Evolutionary conservation across 2,329 filamentous ascomycete genomes (phyloP), one percentile per base, ranked within the genome.

Genomic region (Alternaria gaisen): DNA sequence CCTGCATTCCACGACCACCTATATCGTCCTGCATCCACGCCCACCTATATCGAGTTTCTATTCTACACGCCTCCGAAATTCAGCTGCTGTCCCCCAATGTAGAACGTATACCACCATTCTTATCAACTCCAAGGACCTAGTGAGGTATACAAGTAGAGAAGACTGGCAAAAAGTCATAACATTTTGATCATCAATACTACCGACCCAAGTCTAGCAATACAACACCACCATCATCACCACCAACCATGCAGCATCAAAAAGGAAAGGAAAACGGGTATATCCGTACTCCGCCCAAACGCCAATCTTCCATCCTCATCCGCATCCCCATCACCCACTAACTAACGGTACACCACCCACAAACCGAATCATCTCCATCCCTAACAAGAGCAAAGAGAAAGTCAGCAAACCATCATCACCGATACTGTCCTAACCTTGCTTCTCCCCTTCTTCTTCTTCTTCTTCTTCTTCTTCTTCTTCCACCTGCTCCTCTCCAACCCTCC

Each of bases 211-310:
- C n/a, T 20, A 20, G 4, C 9, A 40, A 40, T 3, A 40, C 36
- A 11, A 10, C 36, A 40, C 5, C n/a, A 24, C 2, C 24, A 24
- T 0, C 0, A 22, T 4, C 22, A 24, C 0, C 22, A 2, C 6
- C 24, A 24, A 24, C 24, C 24, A 24, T 24, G 0, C 24, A 24
- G 7, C 24, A 24, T 24, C 36, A 11, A 0, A 30, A 47, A 48
- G 18, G 28, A 16, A 48, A 34, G 12, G 30, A 8, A 48, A 48
- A 48, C 46, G 46, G 46, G 46, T 48, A 48, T 48, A 34, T 48
- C 30, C 18, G 32, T 18, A 50, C 9, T 50, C 46, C 30, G 3
- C 11, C 18, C 18, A 22, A 50, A 50, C 46, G 22, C 30, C 46
- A 10, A 10, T 18, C 14, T 1, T 4, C 2, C 6, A 24, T 9